Base-by-base conservation (phyloP, 2,329 filamentous ascomycete species). In the Catunica adiposa region DNA sequence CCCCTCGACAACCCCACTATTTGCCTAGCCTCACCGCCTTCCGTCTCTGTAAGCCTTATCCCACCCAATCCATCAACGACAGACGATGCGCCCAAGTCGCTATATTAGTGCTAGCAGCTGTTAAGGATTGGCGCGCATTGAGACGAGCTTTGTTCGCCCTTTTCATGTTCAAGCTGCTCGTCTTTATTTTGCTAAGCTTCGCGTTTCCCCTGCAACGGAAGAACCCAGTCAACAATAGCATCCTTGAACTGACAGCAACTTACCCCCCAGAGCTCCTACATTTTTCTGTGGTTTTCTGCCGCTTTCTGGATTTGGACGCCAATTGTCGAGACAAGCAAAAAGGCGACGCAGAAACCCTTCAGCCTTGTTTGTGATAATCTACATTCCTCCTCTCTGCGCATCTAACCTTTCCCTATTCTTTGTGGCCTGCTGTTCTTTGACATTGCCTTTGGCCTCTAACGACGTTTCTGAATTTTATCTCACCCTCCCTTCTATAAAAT, bases 201-300 rank as follows among this genome's bases (percentile, higher is more conserved):
- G 25, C 42, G 31, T 57, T 57, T 57, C 55, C 50, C 55, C 55
- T 54, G 56, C 51, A 57, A 57, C 51, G 56, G 51, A n/a, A 37
- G 22, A 38, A 23, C 50, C 44, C 38, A 54, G 25, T 57, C 56
- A 54, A 57, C 48, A 52, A 52, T 40, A 44, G 29, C 38, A 42
- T 44, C 26, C 22, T 22, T 54, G 38, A 26, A 26, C 15, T 54
- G 14, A n/a, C 15, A 50, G 37, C 23, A 54, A 11, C 14, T n/a
- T 50, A 53, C 29, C 26, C 38, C 56, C 47, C 6, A 51, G 9
- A 51, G 11, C 34, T 31, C 38, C 29, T 47, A 53, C 9, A 20
- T 31, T 31, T 51, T 44, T 34, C 48, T n/a, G 38, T 42, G 40
- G 38, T 56, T 46, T 53, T 44, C 40, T 53, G 23, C 48, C 22